Conservation (phyloP, 1,284 basidiomycete genomes). For the Puccinia hordei region DNA sequence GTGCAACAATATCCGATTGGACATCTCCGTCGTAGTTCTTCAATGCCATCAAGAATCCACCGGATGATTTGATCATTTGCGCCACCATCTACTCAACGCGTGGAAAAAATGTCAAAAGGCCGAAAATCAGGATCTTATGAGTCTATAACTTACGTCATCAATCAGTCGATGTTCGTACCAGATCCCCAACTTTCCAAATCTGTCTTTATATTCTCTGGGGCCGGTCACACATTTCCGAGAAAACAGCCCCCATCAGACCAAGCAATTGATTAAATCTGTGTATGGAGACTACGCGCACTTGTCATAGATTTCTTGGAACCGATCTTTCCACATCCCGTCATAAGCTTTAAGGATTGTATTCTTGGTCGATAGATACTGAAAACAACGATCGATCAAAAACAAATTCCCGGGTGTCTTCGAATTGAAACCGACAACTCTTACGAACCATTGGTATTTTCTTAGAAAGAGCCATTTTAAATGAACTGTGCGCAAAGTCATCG, state of each 20-base stretch:
- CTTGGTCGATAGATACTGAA: conserved; percentile 58
- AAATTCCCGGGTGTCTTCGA: neutral
- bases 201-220: conserved; percentile 70
- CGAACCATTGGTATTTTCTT: conserved; percentile 50
- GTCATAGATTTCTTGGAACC: conserved; percentile 93
- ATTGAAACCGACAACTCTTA: neutral
- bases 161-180: conserved; percentile 93
- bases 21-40: conserved; percentile 99
- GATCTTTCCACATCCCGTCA: conserved; percentile 97
- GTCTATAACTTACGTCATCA: conserved; percentile 59
- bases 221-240: conserved; percentile 30
- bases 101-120: neutral
- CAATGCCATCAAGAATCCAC: conserved; percentile 95
- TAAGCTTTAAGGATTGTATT: conserved; percentile 60
- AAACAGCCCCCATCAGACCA: conserved; percentile 51
- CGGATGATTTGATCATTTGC: conserved; percentile 91
- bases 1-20: conserved; percentile 59
- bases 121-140: neutral
- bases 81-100: conserved; percentile 93
- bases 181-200: conserved; percentile 78
- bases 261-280: neutral
- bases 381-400: neutral
- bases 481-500: conserved; percentile 50
- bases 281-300: conserved; percentile 28
- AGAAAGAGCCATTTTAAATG: conserved; percentile 49